Conservation (phyloP, 2,329 filamentous ascomycete species). For the Alternaria ventricosa region DNA sequence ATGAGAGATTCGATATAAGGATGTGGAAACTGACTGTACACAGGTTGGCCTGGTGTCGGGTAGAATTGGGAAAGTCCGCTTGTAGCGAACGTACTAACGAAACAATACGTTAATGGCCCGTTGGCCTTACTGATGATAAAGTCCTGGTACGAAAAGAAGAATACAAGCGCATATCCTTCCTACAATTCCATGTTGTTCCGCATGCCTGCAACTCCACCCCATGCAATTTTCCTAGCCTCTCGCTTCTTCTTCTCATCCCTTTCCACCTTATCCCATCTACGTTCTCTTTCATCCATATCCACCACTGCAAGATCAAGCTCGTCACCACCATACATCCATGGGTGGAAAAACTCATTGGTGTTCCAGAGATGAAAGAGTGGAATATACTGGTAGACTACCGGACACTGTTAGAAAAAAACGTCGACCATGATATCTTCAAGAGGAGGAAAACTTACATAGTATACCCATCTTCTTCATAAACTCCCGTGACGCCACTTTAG, state of each 20-base stretch:
- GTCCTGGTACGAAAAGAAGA: not conserved
- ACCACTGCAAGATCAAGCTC: not conserved
- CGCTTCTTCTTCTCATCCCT: not conserved
- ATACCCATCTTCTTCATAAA: not conserved
- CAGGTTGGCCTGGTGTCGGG: conserved; percentile 8
- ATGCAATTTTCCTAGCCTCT: not conserved
- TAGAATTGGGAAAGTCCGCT: not conserved
- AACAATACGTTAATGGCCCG: not conserved
- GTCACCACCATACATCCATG: not conserved
- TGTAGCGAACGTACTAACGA: not conserved
- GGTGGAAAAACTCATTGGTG: not conserved
- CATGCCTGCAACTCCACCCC: not conserved
- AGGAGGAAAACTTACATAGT: not conserved
- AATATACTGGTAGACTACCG: not conserved
- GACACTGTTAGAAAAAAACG: not conserved
- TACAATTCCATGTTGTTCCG: not conserved
- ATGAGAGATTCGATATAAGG: too few relatives aligned
- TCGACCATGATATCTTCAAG: not conserved
- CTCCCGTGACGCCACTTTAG: not conserved
- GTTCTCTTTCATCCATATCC: not conserved
- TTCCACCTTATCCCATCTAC: not conserved
- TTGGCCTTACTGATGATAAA: not conserved
- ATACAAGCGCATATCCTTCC: not conserved
- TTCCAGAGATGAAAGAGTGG: not conserved
- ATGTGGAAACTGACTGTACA: not conserved